A percentile compares a stretch with the other conserved stretches of the same genome.
These are phyloP conservation scores for Bacidia rubella DNA, from an alignment of 495 filamentous ascomycete species.

Conservation along the genomic window DNA sequence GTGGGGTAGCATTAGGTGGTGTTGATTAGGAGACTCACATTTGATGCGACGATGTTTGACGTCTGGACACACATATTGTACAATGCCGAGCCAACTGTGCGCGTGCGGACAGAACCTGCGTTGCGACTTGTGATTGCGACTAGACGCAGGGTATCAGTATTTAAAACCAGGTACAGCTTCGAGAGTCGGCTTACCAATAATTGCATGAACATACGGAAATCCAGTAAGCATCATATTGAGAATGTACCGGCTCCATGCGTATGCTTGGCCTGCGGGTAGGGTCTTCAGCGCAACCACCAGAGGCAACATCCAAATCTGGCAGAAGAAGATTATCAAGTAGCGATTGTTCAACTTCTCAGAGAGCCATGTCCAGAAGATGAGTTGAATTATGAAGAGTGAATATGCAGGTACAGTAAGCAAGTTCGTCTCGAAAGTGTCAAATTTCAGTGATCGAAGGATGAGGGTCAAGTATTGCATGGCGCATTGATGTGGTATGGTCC, in stretches of 20 bases:
- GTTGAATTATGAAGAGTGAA: conserved; percentile 28
- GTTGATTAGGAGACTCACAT: too few relatives aligned
- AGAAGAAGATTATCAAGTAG: conserved; percentile 33
- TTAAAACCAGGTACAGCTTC: background rate
- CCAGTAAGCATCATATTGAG: conserved; percentile 18
- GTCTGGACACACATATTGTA: conserved; percentile 71
- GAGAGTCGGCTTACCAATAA: conserved; percentile 17
- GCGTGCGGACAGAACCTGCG: conserved; percentile 23
- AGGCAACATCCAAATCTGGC: conserved; percentile 45
- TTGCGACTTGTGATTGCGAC: conserved; percentile 22
- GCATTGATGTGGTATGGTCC: conserved; percentile 39
- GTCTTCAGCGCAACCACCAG: conserved; percentile 38
- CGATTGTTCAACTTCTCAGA: conserved; percentile 46
- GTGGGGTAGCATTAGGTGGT: too few relatives aligned
- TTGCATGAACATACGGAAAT: conserved; percentile 21
- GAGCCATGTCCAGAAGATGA: conserved; percentile 41
- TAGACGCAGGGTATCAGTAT: background rate
- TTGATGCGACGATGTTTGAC: conserved; percentile 46
- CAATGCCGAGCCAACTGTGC: conserved; percentile 27
- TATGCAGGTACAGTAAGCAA: conserved; percentile 54
- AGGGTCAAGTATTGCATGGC: conserved; percentile 48
- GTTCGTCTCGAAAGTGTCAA: conserved; percentile 54
- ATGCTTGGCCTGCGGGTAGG: conserved; percentile 19
- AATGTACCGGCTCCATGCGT: conserved; percentile 7
- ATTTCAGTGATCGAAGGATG: conserved; percentile 44